Base-by-base conservation (phyloP, 2,329 filamentous ascomycete genomes). In the Penicillium palitans region DNA sequence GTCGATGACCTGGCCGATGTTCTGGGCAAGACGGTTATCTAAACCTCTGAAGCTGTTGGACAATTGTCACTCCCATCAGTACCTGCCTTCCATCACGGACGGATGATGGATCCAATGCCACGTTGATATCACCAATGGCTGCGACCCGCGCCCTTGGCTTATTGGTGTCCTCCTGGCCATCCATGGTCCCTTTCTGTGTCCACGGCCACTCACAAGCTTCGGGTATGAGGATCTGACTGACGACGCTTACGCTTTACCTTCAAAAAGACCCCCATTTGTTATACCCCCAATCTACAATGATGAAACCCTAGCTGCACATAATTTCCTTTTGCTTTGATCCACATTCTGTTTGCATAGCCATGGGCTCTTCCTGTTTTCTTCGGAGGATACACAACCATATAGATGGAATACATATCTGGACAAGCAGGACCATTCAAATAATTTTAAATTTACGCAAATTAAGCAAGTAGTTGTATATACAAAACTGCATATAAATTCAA, bases 1-100 rank as follows among this genome's bases (percentile, higher is more conserved):
- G 90, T 98, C 40, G 92, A 97, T 68, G 87, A 87, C 46, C 79
- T 98, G 70, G 89, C 91, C 17, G 84, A 88, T 72, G 82, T 86
- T 70, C 78, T 98, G 66, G 85, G 84, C 61, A 93, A 93, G 83
- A 90, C 90, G 19, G 70, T 62, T 54, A 61, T 73, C 55, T 74
- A 74, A 57, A 52, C 55, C 40, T 55, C 9, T 24, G 29, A n/a
- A 48, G 47, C 40, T 44, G 45, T 56, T 49, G 19, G 40, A 52
- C n/a, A 49, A 37, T 35, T 35, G 29, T 46, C 40, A 39, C 40
- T 49, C 45, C 57, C 42, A 48, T 55, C 48, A 37, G 37, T 50
- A 33, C n/a, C 37, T 58, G n/a, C 44, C 24, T 33, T 39, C 33
- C 44, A 40, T 13, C 45, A 45, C 42, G 33, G 35, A 55, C 41